phyloP scores from a whole-genome alignment of 805 yeast genomes.

The Pichia heedii region DNA sequence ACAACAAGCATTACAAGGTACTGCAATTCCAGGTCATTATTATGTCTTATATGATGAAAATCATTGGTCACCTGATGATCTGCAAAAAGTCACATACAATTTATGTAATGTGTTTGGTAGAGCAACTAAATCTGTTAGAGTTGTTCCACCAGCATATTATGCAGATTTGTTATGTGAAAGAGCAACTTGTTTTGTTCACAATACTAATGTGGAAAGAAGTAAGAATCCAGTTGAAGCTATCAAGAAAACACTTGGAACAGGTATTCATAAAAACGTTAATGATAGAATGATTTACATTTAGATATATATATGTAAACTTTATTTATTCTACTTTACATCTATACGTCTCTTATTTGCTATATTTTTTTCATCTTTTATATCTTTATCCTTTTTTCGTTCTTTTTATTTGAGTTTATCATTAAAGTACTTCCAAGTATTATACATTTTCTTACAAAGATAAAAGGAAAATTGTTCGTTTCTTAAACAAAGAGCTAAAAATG shows the following conservation, averaged over 20 bases:
- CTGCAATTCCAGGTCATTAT: constrained; percentile 28
- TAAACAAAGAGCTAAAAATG: neutral
- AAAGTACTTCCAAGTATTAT: no score
- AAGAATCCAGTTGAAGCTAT: constrained; percentile 13
- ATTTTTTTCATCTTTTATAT: neutral
- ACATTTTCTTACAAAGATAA: neutral
- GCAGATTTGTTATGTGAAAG: constrained; percentile 26
- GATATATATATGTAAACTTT: neutral
- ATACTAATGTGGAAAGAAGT: constrained; percentile 5
- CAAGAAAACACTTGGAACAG: constrained; percentile 11
- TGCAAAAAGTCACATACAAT: constrained; percentile 23
- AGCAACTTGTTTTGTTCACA: constrained; percentile 19
- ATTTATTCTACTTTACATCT: neutral
- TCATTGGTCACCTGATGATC: constrained; percentile 20
- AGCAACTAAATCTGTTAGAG: constrained; percentile 26
- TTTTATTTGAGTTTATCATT: neutral
- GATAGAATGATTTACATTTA: constrained; percentile 17
- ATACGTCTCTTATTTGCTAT: neutral
- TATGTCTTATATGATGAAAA: constrained; percentile 26
- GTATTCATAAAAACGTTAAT: constrained; percentile 16
- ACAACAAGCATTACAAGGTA: constrained; percentile 28
- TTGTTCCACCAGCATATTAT: constrained; percentile 28
- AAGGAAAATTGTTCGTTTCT: neutral
- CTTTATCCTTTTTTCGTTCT: neutral
- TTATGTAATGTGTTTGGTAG: constrained; percentile 24